Evolutionary conservation across 257 asterid species (phyloP).

Genomic region (Solanum pennellii): DNA sequence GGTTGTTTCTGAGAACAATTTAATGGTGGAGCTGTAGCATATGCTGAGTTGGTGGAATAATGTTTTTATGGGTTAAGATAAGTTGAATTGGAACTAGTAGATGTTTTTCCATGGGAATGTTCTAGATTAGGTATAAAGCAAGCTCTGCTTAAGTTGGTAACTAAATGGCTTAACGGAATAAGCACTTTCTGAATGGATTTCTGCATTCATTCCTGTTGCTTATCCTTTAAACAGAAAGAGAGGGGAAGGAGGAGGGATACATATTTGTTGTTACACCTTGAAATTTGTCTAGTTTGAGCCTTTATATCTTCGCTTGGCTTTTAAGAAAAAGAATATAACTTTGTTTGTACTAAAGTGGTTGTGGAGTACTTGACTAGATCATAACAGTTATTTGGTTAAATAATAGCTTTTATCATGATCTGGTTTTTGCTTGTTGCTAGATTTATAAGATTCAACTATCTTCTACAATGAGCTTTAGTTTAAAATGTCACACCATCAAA

Average conservation of each 20-base stretch:
- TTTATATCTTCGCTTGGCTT: not conserved
- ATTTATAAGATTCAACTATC: not conserved
- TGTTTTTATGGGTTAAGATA: not conserved
- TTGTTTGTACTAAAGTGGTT: not conserved
- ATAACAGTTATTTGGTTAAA: not conserved
- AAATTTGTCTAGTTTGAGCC: not conserved
- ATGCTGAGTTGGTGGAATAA: not conserved
- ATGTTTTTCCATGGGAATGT: not conserved
- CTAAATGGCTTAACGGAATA: not conserved
- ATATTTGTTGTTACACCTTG: not conserved
- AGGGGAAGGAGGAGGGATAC: not conserved
- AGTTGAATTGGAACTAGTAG: not conserved
- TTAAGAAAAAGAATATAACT: not conserved
- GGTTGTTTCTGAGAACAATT: slow-evolving; percentile 33
- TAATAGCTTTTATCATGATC: not conserved
- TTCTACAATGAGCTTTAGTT: not conserved
- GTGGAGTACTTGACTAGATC: not conserved
- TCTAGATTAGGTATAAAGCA: not conserved
- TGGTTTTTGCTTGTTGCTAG: not conserved
- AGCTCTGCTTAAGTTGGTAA: not conserved
- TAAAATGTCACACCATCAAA: not conserved
- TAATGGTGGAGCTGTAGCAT: not conserved
- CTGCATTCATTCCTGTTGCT: not conserved
- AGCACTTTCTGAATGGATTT: not conserved
- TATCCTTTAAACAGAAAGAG: not conserved